Evolutionary conservation across 2,329 filamentous ascomycete species (phyloP), one percentile per base, ranked within the genome.

Genomic region (Ascosphaera acerosa): DNA sequence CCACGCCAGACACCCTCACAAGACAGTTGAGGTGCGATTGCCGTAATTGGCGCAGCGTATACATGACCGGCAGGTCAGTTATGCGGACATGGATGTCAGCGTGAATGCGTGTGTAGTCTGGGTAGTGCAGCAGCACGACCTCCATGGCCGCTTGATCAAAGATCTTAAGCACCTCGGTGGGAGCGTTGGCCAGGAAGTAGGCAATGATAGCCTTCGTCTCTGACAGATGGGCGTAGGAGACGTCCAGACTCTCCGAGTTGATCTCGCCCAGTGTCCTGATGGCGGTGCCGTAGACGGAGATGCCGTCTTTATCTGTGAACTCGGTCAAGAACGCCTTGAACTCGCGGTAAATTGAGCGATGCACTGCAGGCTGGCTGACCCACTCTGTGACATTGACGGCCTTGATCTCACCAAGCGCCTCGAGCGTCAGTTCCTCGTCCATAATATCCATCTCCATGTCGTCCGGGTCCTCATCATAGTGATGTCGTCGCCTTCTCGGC

Each of bases 91-190:
- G 87, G 32, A 97, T 91, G 51, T 97, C 87, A 17, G 81, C 76
- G 52, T 94, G 87, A 43, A 97, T 97, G 37, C 81, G 76, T 50
- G 91, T 81, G 50, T 97, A 97, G 51, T 94, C 82, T 2, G 82
- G 84, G 53, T 94, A 97, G 51, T 94, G 81, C 33, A 94, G 70
- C 15, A 94, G 66, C 4, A 89, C 84, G 22, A 89, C 82, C 38
- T 97, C 87, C 68, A 97, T 84, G 34, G 87, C 84, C 3, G 92
- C 84, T 40, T 90, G 73, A 43, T 97, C 87, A 45, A 97, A 94
- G 30, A 97, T 73, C 50, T 87, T 87, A 37, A 97, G 65, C 47
- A 94, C 77, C 51, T 92, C 84, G n/a, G 76, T 69, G 0, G 87
- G 87, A 1, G 84, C 81, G 46, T 94, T 97, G 40, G 84, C 84